phyloP scores from a whole-genome alignment of 2,329 filamentous ascomycete genomes.

The Hymenoscyphus scutula region DNA sequence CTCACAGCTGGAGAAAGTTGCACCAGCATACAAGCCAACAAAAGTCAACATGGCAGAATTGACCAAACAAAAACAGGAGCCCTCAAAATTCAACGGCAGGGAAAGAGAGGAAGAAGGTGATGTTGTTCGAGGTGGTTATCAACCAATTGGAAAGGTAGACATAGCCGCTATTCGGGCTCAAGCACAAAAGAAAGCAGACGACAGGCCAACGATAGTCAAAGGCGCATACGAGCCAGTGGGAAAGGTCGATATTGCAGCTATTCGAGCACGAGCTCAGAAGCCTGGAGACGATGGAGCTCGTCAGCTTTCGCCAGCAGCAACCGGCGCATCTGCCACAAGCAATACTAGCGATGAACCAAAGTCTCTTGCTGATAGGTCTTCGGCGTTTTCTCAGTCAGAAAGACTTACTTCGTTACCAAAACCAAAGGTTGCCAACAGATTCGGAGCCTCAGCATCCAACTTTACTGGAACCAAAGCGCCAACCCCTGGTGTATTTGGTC shows the following conservation, averaged over 20 bases:
- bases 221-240: conserved; percentile 92
- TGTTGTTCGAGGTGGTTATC: conserved; percentile 82
- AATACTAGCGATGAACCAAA: conserved; percentile 50
- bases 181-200: conserved; percentile 67
- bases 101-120: conserved; percentile 51
- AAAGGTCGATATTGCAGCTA: conserved; percentile 95
- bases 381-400: conserved; percentile 72
- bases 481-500: conserved; percentile 65
- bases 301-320: conserved; percentile 44
- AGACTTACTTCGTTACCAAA: conserved; percentile 86
- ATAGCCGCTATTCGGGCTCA: conserved; percentile 84
- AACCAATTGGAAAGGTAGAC: conserved; percentile 95
- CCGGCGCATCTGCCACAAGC: conserved; percentile 38
- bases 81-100: conserved; percentile 57
- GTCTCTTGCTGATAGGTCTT: conserved; percentile 71
- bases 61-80: conserved; percentile 65
- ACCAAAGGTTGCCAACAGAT: conserved; percentile 91
- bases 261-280: conserved; percentile 78
- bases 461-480: conserved; percentile 91
- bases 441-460: conserved; percentile 63
- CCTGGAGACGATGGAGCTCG: conserved; percentile 42
- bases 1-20: conserved; percentile 86
- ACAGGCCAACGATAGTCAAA: conserved; percentile 81
- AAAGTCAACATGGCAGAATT: conserved; percentile 92
- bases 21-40: conserved; percentile 88